phyloP scores from a whole-genome alignment of 208 protist genomes.

The Leishmania aethiopica region DNA sequence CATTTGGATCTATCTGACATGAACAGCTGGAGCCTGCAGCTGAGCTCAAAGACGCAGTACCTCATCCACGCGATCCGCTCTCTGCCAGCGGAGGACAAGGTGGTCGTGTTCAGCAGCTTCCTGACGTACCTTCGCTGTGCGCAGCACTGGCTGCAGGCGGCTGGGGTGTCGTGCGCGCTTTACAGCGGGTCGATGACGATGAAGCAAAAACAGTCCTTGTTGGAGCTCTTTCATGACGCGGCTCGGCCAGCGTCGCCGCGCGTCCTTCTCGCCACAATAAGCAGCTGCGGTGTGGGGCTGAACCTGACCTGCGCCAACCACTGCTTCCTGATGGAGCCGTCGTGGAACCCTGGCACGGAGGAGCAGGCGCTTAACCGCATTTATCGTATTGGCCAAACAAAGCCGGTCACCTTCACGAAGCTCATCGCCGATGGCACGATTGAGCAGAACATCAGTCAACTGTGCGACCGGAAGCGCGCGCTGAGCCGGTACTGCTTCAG shows the following conservation, averaged over 20 bases:
- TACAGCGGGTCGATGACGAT: conserved; percentile 55
- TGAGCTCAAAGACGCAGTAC: conserved; percentile 72
- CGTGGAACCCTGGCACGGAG: conserved; percentile 92
- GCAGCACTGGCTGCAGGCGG: conserved; percentile 58
- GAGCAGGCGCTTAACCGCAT: conserved; percentile 92
- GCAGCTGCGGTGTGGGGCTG: conserved; percentile 92
- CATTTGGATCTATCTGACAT: conserved; percentile 34
- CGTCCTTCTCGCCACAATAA: conserved; percentile 89
- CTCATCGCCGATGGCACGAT: conserved; percentile 94
- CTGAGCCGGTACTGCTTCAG: conserved; percentile 67
- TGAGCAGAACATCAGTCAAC: conserved; percentile 96
- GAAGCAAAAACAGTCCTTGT: conserved; percentile 59
- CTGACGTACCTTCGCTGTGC: conserved; percentile 92
- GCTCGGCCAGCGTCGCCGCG: conserved; percentile 25
- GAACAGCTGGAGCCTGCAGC: conserved; percentile 39
- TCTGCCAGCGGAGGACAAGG: conserved; percentile 70
- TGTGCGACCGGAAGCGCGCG: conserved; percentile 92
- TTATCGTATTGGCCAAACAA: conserved; percentile 91
- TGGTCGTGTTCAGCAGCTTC: conserved; percentile 95
- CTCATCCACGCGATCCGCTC: conserved; percentile 43
- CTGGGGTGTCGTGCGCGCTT: conserved; percentile 43
- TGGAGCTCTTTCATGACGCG: conserved; percentile 42
- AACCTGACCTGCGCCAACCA: conserved; percentile 94
- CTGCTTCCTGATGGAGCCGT: conserved; percentile 92
- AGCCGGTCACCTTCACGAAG: conserved; percentile 93